These are phyloP conservation scores for Phylloporus arenicola DNA, from an alignment of 768 basidiomycete genomes.

Conservation along the genomic window DNA sequence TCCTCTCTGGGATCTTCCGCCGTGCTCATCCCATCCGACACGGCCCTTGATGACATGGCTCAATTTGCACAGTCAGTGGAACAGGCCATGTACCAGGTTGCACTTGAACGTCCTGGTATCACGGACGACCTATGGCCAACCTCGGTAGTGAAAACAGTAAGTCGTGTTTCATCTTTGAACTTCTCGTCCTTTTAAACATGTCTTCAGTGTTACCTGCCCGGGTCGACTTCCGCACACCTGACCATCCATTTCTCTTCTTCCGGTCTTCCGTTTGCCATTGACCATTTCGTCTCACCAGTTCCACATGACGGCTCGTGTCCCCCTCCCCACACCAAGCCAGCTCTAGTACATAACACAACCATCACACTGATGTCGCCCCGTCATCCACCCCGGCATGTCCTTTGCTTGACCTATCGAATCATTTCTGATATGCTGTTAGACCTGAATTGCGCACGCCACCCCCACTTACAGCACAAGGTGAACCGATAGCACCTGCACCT, in stretches of 20 bases:
- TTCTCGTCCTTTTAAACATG: constrained; percentile 6
- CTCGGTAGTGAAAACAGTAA: constrained; percentile 36
- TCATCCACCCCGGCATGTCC: constrained; percentile 53
- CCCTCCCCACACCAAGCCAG: constrained; percentile 17
- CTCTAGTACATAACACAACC: constrained; percentile 43
- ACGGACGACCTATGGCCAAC: constrained; percentile 31
- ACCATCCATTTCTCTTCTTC: constrained; percentile 47
- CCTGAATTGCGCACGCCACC: constrained; percentile 66
- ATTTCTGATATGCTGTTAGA: constrained; percentile 33
- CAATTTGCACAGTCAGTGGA: constrained; percentile 39
- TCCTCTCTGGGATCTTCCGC: constrained; percentile 32
- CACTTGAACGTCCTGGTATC: constrained; percentile 47
- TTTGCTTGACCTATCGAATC: not conserved
- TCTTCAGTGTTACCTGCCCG: constrained; percentile 62
- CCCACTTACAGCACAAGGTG: constrained; percentile 60
- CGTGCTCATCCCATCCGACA: constrained; percentile 36
- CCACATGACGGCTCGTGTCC: constrained; percentile 67
- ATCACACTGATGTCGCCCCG: constrained; percentile 45
- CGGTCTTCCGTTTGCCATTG: constrained; percentile 54
- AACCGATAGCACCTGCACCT: constrained; percentile 49
- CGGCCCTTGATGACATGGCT: constrained; percentile 42
- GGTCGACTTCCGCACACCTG: constrained; percentile 49
- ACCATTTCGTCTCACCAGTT: constrained; percentile 66
- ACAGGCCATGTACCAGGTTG: constrained; percentile 64
- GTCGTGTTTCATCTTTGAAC: constrained; percentile 47